Percentiles rank a stretch among this genome's conserved stretches.
phyloP scores from a whole-genome alignment of 192 early-diverging fungal species.

The Backusella sp. region DNA sequence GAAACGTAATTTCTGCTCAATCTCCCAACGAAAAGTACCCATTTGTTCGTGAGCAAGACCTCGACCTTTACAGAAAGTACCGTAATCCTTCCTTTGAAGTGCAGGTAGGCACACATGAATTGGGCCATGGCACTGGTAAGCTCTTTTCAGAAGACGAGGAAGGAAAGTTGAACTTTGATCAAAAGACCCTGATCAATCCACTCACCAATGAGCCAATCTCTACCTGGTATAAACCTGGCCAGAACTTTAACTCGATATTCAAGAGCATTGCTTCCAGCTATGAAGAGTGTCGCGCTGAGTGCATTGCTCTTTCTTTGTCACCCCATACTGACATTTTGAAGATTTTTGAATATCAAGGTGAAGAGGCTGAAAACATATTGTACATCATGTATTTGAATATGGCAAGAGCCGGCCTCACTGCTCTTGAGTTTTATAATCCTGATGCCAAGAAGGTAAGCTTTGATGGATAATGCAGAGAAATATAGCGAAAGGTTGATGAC shows the following conservation, averaged over 20 bases:
- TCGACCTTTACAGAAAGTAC: constrained; percentile 42
- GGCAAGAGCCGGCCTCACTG: constrained; percentile 56
- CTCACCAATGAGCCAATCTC: constrained; percentile 45
- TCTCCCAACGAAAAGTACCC: constrained; percentile 49
- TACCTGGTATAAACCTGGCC: constrained; percentile 56
- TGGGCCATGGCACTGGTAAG: constrained; percentile 63
- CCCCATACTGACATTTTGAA: constrained; percentile 44
- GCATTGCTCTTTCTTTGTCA: constrained; percentile 44
- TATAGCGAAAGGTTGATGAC: constrained; percentile 17
- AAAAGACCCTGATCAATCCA: constrained; percentile 34
- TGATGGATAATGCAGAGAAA: not conserved
- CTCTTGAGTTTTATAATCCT: constrained; percentile 55
- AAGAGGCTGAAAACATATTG: constrained; percentile 48
- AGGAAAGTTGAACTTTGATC: constrained; percentile 58
- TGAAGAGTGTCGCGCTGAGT: constrained; percentile 58
- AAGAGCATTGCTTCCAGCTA: constrained; percentile 43
- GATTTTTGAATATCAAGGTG: constrained; percentile 50
- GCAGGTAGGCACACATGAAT: constrained; percentile 61
- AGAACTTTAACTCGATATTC: constrained; percentile 60
- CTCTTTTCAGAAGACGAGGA: constrained; percentile 48
- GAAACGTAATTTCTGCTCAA: constrained; percentile 53
- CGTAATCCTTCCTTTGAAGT: constrained; percentile 51
- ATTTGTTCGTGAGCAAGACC: constrained; percentile 48
- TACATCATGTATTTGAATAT: constrained; percentile 52
- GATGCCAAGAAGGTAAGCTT: constrained; percentile 32